Percentiles rank a stretch among this genome's conserved stretches.
phyloP scores from a whole-genome alignment of 2,329 filamentous ascomycete species.

The Gyromitra esculenta region DNA sequence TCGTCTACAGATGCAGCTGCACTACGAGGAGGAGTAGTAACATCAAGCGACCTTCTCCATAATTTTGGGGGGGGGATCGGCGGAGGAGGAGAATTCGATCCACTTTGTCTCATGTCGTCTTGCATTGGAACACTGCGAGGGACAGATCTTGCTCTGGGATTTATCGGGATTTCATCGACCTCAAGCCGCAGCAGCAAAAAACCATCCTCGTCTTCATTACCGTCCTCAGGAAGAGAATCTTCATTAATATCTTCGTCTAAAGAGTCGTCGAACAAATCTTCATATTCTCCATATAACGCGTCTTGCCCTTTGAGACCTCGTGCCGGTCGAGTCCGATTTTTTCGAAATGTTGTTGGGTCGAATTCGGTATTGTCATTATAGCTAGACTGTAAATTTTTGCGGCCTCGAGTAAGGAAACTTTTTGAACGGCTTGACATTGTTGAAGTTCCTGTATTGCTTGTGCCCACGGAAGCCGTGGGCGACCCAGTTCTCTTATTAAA shows the following conservation, averaged over 20 bases:
- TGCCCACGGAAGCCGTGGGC: conserved; percentile 49
- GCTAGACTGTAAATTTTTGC: conserved; percentile 47
- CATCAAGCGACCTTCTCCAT: conserved; percentile 46
- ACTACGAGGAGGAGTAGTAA: conserved; percentile 53
- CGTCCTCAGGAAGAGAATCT: conserved; percentile 50
- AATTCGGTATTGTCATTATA: conserved; percentile 49
- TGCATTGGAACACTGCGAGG: conserved; percentile 46
- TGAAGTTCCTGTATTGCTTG: conserved; percentile 43
- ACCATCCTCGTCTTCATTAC: conserved; percentile 50
- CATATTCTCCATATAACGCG: conserved; percentile 55
- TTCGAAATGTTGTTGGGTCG: conserved; percentile 55
- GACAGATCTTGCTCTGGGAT: conserved; percentile 44
- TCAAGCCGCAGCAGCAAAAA: conserved; percentile 45
- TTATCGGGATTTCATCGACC: conserved; percentile 38
- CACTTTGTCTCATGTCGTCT: conserved; percentile 43
- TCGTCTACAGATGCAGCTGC: conserved; percentile 53
- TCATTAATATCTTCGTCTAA: conserved; percentile 52
- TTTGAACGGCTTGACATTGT: conserved; percentile 49
- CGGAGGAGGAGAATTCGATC: conserved; percentile 45
- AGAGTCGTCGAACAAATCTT: conserved; percentile 55
- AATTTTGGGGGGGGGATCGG: conserved; percentile 52
- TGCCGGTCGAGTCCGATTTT: conserved; percentile 51
- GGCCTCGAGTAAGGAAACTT: conserved; percentile 47
- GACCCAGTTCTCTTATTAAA: conserved; percentile 53
- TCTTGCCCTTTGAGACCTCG: conserved; percentile 50